Evolutionary conservation across 169 alveolate species (phyloP), one percentile per base, ranked within the genome.

Genomic region (Amoebophrya sp.): DNA sequence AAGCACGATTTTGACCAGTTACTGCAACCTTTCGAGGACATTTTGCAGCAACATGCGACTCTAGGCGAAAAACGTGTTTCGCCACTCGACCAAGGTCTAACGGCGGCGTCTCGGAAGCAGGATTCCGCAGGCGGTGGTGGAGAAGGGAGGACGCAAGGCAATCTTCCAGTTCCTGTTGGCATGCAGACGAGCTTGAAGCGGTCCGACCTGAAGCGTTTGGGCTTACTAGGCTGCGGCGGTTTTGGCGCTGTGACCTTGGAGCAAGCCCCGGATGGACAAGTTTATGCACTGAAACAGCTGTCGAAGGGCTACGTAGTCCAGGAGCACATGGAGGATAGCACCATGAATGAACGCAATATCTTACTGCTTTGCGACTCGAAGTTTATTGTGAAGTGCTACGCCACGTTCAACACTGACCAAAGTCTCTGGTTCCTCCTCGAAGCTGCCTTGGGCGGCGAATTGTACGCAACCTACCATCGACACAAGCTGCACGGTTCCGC

Each of bases 371-470:
- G 92, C 41, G 89, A 92, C 78, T 92, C 94, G 55, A 41, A 36
- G n/a, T 92, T 92, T 91, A 89, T 92, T 54, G 41, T 89, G 91
- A 23, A 6, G 39, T 41, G 40, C 23, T 14, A 41, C 41, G 10
- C 39, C 24, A 3, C 33, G 90, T 91, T 91, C 93, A 91, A 91
- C 39, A 90, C 91, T 10, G 36, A 36, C 91, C 93, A 91, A 53
- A 36, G 91, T 14, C 91, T 92, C 40, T 92, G 89, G 90, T 92
- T 92, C 54, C 92, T 92, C 23, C 12, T 92, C 91, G 94, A 92
- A 41, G 91, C 94, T 0, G 94, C 94, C 24, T 92, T 92, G 14
- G 94, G 94, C 39, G 94, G 94, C 1, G 94, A 92, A 90, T 92
- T 92, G 39, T 92, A 92, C 38, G 94, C 94, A 0, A 92, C 94